phyloP scores from a whole-genome alignment of 805 yeast genomes.

The Candida silvatica region DNA sequence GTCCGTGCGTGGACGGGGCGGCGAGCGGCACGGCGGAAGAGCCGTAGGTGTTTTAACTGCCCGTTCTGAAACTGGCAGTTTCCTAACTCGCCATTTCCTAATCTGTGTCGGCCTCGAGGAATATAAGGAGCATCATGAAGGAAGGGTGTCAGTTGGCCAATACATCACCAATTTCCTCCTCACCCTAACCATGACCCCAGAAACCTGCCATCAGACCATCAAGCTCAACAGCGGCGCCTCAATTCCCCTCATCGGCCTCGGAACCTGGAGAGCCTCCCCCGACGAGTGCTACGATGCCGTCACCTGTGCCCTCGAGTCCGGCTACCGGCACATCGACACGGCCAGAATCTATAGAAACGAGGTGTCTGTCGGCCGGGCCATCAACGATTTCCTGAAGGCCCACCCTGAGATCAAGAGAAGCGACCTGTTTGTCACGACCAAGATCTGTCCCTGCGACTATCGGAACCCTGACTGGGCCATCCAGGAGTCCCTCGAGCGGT shows the following conservation, averaged over 20 bases:
- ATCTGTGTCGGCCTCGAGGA: no score
- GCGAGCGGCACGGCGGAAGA: no score
- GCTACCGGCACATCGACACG: constrained; percentile 73
- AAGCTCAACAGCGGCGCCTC: constrained; percentile 25
- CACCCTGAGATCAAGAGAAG: constrained; percentile 52
- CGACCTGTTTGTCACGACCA: constrained; percentile 55
- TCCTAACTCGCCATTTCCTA: no score
- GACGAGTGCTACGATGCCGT: constrained; percentile 52
- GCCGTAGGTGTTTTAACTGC: no score
- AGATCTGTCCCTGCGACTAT: constrained; percentile 41
- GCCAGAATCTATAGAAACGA: constrained; percentile 67
- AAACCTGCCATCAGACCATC: no score
- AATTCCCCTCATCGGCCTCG: constrained; percentile 13
- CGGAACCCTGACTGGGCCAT: constrained; percentile 37
- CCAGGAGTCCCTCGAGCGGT: constrained; percentile 38
- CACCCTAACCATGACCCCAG: no score
- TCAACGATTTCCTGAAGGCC: constrained; percentile 26
- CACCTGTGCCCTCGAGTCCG: constrained; percentile 49
- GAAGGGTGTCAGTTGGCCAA: no score
- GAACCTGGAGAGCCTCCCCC: constrained; percentile 12
- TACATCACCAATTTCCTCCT: no score
- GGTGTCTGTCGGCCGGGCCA: constrained; percentile 48
- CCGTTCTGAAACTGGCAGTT: no score
- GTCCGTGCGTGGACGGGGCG: no score
- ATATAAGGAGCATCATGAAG: no score